Base-by-base conservation (phyloP, 768 basidiomycete species). In the Suillus decipiens region DNA sequence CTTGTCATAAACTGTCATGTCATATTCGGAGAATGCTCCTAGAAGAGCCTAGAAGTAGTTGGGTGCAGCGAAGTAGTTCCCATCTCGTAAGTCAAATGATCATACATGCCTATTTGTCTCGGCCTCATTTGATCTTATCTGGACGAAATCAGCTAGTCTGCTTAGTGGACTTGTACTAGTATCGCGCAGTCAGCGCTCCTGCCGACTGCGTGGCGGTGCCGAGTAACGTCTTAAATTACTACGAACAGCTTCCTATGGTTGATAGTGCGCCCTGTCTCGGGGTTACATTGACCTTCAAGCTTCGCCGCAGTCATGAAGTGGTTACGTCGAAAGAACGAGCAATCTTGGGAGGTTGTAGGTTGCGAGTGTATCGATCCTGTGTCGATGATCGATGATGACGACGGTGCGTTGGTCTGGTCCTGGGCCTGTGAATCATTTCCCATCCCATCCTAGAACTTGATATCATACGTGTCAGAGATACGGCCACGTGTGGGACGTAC, bases 331-430 rank as follows among this genome's bases (percentile, higher is more conserved):
- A 84, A 80, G 65, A 62, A 58, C 59, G 84, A 88, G 69, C 76
- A 77, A 10, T 84, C 89, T 42, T 93, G 91, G 91, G 91, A 93
- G 76, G 90, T 92, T 47, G 87, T 92, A 34, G 86, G 86, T 63
- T 85, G 80, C 70, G 84, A 82, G 69, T 75, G 78, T 37, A 84
- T 93, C 56, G 83, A 86, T 53, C 86, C 90, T 31, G 82, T 92
- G 15, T 79, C 83, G 19, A 84, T 82, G 73, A 89, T 85, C 73
- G 82, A 85, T 66, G 86, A 85, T 31, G 75, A 78, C 59, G 84
- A 89, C 65, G 86, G 86, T 86, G 63, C 54, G 81, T 70, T 51
- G 63, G 39, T 59, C 24, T 28, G 55, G 36, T 56, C 37, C 55
- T 39, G 56, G 39, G 17, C 56, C 56, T 57, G 39, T 57, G 37